Percentiles rank a stretch among this genome's conserved stretches.
phyloP scores from a whole-genome alignment of 2,329 filamentous ascomycete species.

The Monilinia fructicola region DNA sequence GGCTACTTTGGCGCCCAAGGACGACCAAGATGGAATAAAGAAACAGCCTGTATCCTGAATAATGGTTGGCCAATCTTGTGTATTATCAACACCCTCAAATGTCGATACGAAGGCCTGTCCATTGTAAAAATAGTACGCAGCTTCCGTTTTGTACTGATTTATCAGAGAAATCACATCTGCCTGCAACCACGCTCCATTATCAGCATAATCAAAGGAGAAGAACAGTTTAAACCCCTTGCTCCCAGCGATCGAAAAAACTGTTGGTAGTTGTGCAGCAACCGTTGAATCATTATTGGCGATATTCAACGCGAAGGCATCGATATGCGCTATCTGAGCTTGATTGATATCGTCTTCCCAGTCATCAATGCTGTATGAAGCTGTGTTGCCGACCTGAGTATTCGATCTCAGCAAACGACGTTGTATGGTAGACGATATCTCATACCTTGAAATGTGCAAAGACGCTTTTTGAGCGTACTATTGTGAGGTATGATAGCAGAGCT shows the following conservation, averaged over 20 bases:
- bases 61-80: constrained; percentile 2
- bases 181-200: not conserved
- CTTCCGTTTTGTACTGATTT: constrained; percentile 7
- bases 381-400: not conserved
- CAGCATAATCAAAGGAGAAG: constrained; percentile 4
- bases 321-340: not conserved
- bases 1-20: not conserved
- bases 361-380: constrained; percentile 1
- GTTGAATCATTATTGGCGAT: not conserved
- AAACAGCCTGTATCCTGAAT: not conserved
- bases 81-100: not conserved
- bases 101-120: constrained; percentile 1
- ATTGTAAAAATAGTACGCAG: constrained; percentile 1
- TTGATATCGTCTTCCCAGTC: constrained; percentile 9
- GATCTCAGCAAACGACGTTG: not conserved
- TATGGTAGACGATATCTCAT: not conserved
- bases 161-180: constrained; percentile 3
- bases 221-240: not conserved
- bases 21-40: not conserved
- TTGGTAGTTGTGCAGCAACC: not conserved
- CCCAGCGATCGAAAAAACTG: not conserved
- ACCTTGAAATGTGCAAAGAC: constrained; percentile 1
- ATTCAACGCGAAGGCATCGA: constrained; percentile 3
- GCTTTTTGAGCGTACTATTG: not conserved
- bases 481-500: not conserved